phyloP scores from a whole-genome alignment of 305 asterid genomes.

The Fraxinus floribunda region DNA sequence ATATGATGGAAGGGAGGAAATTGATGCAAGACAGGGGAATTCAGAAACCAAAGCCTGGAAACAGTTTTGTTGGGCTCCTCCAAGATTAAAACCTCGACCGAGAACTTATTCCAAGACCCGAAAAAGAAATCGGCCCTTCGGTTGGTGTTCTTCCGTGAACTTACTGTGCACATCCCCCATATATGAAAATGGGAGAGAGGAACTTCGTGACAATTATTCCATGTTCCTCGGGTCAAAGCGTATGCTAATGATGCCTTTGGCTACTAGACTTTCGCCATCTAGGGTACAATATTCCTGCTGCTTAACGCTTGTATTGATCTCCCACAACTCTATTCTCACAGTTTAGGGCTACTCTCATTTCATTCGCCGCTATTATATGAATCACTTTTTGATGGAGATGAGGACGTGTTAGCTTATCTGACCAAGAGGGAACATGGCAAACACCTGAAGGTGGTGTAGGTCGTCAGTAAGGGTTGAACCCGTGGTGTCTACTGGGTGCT shows the following conservation, averaged over 20 bases:
- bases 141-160: not conserved
- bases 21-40: constrained; percentile 7
- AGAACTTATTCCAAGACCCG: not conserved
- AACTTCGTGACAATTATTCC: not conserved
- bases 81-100: not conserved
- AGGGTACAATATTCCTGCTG: not conserved
- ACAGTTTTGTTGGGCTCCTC: not conserved
- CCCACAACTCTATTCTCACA: not conserved
- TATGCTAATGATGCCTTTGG: not conserved
- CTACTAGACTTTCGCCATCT: not conserved
- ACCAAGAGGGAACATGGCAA: not conserved
- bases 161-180: not conserved
- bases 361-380: not conserved
- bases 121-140: not conserved
- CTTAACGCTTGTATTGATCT: not conserved
- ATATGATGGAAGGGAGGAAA: constrained; percentile 4
- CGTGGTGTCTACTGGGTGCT: not conserved
- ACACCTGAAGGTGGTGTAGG: not conserved
- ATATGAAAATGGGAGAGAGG: not conserved
- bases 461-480: not conserved
- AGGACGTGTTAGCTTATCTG: not conserved
- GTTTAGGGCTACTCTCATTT: not conserved
- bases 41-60: constrained; percentile 12
- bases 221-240: not conserved
- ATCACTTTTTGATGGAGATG: not conserved